Evolutionary conservation across 2,329 filamentous ascomycete genomes (phyloP).

Genomic region (Neopestalotiopsis sp.): DNA sequence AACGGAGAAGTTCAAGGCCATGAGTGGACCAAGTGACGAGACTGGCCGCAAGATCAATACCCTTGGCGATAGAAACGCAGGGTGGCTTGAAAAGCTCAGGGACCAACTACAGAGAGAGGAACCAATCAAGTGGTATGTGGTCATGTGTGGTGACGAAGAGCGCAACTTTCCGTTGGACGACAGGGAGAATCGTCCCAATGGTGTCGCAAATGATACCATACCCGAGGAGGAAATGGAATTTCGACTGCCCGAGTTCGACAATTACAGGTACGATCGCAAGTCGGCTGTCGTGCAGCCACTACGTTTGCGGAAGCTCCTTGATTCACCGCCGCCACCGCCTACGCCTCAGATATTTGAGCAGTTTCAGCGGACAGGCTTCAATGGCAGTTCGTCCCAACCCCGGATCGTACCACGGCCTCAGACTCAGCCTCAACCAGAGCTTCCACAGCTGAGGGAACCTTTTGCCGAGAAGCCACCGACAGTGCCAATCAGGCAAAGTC

Average conservation of each 20-base stretch:
- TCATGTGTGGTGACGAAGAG: constrained; percentile 66
- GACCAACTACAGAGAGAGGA: constrained; percentile 61
- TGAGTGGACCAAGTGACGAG: constrained; percentile 46
- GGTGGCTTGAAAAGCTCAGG: constrained; percentile 63
- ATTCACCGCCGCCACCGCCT: not conserved
- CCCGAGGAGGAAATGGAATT: constrained; percentile 37
- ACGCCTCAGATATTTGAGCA: not conserved
- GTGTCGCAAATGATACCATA: constrained; percentile 11
- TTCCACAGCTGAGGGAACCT: not conserved
- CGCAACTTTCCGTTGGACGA: constrained; percentile 47
- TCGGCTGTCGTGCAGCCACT: constrained; percentile 15
- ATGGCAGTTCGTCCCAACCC: not conserved
- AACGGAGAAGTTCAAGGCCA: constrained; percentile 34
- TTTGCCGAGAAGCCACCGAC: constrained; percentile 11
- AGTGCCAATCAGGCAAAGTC: not conserved
- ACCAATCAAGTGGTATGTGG: constrained; percentile 66
- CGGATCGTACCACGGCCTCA: not conserved
- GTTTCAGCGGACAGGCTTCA: not conserved
- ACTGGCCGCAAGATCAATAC: constrained; percentile 34
- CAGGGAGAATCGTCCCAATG: constrained; percentile 42
- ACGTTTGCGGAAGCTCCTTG: not conserved
- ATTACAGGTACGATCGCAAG: constrained; percentile 14
- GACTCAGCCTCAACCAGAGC: constrained; percentile 7
- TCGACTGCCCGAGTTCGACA: constrained; percentile 31
- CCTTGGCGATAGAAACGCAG: constrained; percentile 38